A percentile compares a stretch with the other conserved stretches of the same genome.
Conservation (phyloP, 768 basidiomycete genomes). For the Russula abietina region DNA sequence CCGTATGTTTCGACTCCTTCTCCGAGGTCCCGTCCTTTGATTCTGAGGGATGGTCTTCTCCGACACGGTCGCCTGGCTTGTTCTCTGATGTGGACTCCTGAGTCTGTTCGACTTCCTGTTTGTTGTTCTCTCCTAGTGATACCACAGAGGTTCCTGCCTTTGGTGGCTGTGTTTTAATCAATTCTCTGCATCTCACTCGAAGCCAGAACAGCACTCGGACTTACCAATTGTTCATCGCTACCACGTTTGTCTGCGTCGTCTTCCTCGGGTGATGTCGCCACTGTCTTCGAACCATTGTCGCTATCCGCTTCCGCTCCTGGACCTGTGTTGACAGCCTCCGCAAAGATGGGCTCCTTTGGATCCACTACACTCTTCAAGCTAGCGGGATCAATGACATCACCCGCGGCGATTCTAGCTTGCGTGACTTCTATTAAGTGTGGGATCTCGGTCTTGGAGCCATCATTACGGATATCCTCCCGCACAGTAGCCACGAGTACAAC, state of each 20-base stretch:
- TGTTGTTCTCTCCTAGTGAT: not conserved
- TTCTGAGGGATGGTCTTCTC: not conserved
- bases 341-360: not conserved
- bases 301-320: not conserved
- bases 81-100: not conserved
- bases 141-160: not conserved
- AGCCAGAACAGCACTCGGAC: not conserved
- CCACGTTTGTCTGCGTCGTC: not conserved
- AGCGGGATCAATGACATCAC: not conserved
- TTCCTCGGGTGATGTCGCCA: not conserved
- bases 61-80: not conserved
- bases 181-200: not conserved
- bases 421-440: slow-evolving; percentile 3
- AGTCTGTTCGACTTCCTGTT: slow-evolving; percentile 1
- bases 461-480: slow-evolving; percentile 18
- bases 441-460: not conserved
- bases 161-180: not conserved
- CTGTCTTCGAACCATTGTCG: not conserved
- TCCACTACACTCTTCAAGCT: not conserved
- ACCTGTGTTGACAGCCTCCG: not conserved
- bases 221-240: not conserved
- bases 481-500: slow-evolving; percentile 19
- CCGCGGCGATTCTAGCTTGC: not conserved
- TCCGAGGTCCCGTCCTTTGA: not conserved
- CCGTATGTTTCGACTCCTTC: not conserved